Evolutionary conservation across 2,329 filamentous ascomycete genomes (phyloP), one percentile per base, ranked within the genome.

Genomic region (Aspergillus ruber): DNA sequence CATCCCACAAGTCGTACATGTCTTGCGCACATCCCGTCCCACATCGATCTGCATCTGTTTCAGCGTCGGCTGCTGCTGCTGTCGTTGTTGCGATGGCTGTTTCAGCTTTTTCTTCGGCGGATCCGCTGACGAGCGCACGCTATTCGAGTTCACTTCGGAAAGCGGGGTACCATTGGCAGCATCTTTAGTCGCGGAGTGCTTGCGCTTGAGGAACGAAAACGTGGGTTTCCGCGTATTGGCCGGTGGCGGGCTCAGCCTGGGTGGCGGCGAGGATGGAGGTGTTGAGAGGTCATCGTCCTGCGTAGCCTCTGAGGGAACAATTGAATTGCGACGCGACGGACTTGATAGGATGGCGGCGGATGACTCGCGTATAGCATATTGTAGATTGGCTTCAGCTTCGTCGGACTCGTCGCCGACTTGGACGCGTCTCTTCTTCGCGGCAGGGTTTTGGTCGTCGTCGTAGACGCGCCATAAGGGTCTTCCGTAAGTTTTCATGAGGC

Each of bases 1-100:
- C 83, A 86, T 86, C 1, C 80, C 79, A 56, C 83, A 86, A 2
- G 69, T 71, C 33, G 71, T 69, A 64, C 83, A 86, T 9, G 75
- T 79, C 54, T 77, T 78, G 42, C 78, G 74, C 35, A 76, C 67
- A 38, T 78, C 74, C 35, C 73, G 69, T 2, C 79, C 81, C 10
- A 84, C 68, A 55, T 81, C 79, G 50, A 84, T 74, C 55, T 81
- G 78, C 71, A 81, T 81, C 59, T 84, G 81, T 43, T 76, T 76
- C 49, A 83, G 57, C 6, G 60, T 59, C 4, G 60, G 59, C 46
- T 55, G 66, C 41, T 63, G 65, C 27, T 56, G 59, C 27, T 51
- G 51, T 23, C 50, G 50, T 46, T 62, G 60, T 41, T 15, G 18
- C 10, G 17, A 21, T 10, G n/a, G 5, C 42, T 58, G 51, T 40